Base-by-base conservation (phyloP, 2,329 filamentous ascomycete genomes). In the Aspergillus tanneri region DNA sequence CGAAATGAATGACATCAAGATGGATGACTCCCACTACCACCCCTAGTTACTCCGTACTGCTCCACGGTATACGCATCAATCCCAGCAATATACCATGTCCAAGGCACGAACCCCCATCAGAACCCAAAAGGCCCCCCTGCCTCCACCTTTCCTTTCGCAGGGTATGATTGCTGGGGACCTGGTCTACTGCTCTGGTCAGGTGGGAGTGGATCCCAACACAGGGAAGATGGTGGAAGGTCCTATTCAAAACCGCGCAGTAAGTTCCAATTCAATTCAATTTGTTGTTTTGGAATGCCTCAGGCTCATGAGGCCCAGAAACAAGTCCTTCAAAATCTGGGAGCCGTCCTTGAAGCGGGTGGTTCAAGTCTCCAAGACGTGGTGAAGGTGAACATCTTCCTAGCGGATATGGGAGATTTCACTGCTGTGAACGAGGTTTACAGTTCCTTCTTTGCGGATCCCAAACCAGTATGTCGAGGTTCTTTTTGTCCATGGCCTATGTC, bases 361-460 rank as follows among this genome's bases (percentile, higher is more conserved):
- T 81, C 77, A 30, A 75, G 70, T 52, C 68, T 85, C 14, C 68
- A 77, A 7, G 81, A 85, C 27, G 77, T 81, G 0, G 76, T 86
- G 62, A 86, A 87, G 66, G 76, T 83, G 56, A 86, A 85, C 57
- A 74, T 86, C 40, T 87, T 82, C 63, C 64, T 87, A 8, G 80
- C 78, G 0, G 77, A 77, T 51, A 86, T 87, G 82, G 71, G 75
- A 34, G 75, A 86, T 63, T 87, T 85, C 59, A 72, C 69, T 67
- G 83, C 83, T 69, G 88, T 95, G 83, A 95, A 95, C 73, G 78
- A 79, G 62, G 86, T 89, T 68, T 95, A 93, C 27, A 42, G 47
- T 18, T 46, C 52, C n/a, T 56, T 56, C 25, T 66, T 66, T 38
- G 43, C 37, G 30, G 57, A 59, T 43, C 56, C 59, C 2, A 60